Percentiles rank a stretch among this genome's conserved stretches.
phyloP scores from a whole-genome alignment of 176 grass and related monocot genomes.

The Cenchrus americanus region DNA sequence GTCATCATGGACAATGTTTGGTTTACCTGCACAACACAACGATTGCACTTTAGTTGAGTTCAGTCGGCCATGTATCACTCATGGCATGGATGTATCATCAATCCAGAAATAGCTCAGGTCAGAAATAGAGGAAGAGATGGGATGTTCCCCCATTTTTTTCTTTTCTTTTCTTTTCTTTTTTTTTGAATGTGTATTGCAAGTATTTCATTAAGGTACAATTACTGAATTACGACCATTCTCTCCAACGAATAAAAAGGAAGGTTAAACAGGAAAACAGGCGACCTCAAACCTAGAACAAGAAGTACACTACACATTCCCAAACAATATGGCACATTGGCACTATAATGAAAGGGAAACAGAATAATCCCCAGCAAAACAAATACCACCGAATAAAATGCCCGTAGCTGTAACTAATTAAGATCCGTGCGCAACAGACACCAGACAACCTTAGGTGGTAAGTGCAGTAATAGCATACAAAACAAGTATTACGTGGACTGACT shows the following conservation, averaged over 20 bases:
- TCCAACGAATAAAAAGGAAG: no score
- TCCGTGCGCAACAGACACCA: neutral
- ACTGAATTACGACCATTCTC: no score
- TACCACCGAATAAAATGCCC: neutral
- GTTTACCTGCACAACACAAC: constrained; percentile 36
- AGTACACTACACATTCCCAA: no score
- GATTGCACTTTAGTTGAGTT: neutral
- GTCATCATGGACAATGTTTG: constrained; percentile 33
- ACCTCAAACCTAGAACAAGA: neutral
- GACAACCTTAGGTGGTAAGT: neutral
- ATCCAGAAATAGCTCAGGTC: neutral
- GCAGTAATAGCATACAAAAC: neutral
- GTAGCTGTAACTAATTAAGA: neutral
- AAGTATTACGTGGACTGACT: neutral
- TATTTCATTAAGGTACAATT: no score
- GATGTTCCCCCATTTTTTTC: neutral
- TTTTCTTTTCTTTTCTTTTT: no score
- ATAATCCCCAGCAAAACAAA: neutral
- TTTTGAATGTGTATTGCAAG: no score
- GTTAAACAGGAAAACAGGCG: no score
- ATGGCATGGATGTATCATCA: constrained; percentile 14
- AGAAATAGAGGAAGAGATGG: neutral
- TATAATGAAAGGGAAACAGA: neutral
- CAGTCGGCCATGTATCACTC: neutral
- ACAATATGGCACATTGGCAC: neutral